A percentile compares a stretch with the other conserved stretches of the same genome.
These are phyloP conservation scores for Triticum monococcum DNA, from an alignment of 176 grass and related monocot species.

Conservation along the genomic window DNA sequence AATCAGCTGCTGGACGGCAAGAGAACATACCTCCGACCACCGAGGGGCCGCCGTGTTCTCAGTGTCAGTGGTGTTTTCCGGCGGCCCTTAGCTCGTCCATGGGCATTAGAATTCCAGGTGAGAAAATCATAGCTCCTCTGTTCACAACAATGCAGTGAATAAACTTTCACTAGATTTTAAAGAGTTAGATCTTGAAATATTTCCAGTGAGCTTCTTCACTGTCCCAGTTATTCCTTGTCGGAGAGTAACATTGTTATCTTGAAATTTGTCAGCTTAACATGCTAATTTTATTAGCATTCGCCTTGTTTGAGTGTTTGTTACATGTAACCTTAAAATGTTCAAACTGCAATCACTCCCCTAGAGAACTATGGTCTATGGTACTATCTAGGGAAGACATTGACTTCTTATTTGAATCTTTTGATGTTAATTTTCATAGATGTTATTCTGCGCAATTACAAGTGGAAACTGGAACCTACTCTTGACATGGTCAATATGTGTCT, in stretches of 20 bases:
- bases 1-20: background rate
- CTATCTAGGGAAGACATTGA: background rate
- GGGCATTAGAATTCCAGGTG: conserved; percentile 8
- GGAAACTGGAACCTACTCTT: background rate
- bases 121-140: background rate
- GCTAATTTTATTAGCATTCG: background rate
- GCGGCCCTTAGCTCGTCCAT: background rate
- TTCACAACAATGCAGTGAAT: background rate
- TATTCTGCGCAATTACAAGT: background rate
- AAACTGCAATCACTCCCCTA: background rate
- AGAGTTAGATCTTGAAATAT: background rate
- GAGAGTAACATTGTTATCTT: background rate
- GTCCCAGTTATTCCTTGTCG: background rate
- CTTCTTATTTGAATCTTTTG: background rate
- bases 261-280: conserved; percentile 4
- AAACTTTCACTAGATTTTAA: background rate
- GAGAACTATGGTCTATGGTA: too few species aligned
- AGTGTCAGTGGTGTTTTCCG: background rate
- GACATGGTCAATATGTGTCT: background rate
- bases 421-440: background rate
- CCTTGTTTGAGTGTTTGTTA: too few species aligned
- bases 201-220: background rate
- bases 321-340: too few species aligned
- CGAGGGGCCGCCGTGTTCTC: background rate
- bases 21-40: conserved; percentile 4